Conservation (phyloP, 2,329 filamentous ascomycete genomes). For the Scytalidium lignicola region DNA sequence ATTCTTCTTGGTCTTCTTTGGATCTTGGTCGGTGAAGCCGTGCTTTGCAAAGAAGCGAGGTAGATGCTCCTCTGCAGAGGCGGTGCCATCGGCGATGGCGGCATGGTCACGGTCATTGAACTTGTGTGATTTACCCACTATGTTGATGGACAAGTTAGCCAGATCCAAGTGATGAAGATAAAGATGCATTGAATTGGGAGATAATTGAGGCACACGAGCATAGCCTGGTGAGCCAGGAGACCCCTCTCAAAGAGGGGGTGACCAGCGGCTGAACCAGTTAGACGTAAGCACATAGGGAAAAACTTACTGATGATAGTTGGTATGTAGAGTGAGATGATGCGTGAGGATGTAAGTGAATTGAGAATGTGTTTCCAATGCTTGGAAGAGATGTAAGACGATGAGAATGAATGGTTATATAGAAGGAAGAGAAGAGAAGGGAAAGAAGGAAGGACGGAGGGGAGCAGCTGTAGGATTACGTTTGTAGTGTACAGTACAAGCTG, state of each 20-base stretch:
- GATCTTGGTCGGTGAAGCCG: constrained; percentile 74
- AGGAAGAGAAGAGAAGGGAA: constrained; percentile 3
- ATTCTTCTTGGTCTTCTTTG: constrained; percentile 95
- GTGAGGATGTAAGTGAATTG: constrained; percentile 2
- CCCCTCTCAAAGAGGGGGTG: not conserved
- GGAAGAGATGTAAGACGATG: constrained; percentile 5
- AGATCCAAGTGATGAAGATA: not conserved
- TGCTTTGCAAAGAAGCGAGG: constrained; percentile 92
- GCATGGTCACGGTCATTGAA: constrained; percentile 88
- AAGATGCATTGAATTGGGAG: not conserved
- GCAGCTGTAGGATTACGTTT: constrained; percentile 1
- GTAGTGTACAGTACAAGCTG: not conserved
- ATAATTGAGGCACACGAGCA: not conserved
- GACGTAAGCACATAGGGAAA: constrained; percentile 11
- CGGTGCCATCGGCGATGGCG: constrained; percentile 69
- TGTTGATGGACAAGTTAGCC: not conserved
- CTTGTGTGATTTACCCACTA: constrained; percentile 98
- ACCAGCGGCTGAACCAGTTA: not conserved
- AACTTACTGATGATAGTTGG: constrained; percentile 20
- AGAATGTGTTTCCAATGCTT: constrained; percentile 2
- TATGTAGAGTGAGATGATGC: constrained; percentile 1
- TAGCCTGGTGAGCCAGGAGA: not conserved
- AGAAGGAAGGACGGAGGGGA: constrained; percentile 4
- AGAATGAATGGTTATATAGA: constrained; percentile 9
- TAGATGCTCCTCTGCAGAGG: constrained; percentile 63